Base-by-base conservation (phyloP, 2,329 filamentous ascomycete genomes). In the Aspergillus persii region DNA sequence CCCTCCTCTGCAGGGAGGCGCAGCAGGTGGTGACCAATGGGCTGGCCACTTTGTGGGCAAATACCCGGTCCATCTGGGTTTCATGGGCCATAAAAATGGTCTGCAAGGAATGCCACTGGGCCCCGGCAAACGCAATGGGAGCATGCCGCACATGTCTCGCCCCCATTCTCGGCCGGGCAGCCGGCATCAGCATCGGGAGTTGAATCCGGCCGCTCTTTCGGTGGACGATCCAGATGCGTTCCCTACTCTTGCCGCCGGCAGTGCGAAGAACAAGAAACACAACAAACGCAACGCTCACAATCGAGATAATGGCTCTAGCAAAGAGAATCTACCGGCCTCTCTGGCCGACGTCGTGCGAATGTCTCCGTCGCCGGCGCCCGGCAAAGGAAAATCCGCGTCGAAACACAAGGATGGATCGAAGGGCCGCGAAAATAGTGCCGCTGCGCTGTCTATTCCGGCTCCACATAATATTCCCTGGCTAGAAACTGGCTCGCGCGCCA, bases 161-260 rank as follows among this genome's bases (percentile, higher is more conserved):
- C 84, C 91, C 27, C 86, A 90, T 62, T 98, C 95, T 29, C 87
- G 94, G 55, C 92, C 92, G 15, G 86, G 86, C 61, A 98, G 94
- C 73, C 88, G 93, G 39, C 90, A 92, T 69, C 89, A 90, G 58
- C 83, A 86, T 52, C 83, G 85, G 49, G 83, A 86, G 33, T 73
- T 82, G 12, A 86, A 86, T 30, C 86, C 87, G 33, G 82, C 86
- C 27, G 89, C 90, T 12, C 89, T 90, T 31, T 87, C 91, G 23
- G 88, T 96, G 27, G 93, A 98, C 71, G 95, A 99, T 69, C 94
- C 91, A 23, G 95, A 99, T 70, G 95, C 94, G 0, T 99, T 99
- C 69, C 95, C 95, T 7, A 91, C 90, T 8, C 83, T 99, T 2
- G 91, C 92, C 5, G 91, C 92, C 39, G 89, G 86, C 30, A 82